These are phyloP conservation scores for Batrachochytrium dendrobatidis DNA, from an alignment of 371 early-diverging fungal species.

Conservation along the genomic window DNA sequence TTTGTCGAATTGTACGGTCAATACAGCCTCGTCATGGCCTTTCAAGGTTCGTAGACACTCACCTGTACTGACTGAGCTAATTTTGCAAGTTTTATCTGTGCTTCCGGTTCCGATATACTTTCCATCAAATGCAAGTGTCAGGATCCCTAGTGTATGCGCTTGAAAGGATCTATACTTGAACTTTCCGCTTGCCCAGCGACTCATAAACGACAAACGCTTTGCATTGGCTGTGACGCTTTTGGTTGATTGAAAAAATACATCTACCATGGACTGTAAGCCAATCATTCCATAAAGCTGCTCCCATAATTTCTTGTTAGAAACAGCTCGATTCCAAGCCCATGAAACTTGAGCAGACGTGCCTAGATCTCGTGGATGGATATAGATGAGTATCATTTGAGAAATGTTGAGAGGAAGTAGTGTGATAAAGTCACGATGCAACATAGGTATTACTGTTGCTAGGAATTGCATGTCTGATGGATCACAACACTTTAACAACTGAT, in stretches of 20 bases:
- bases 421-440: constrained; percentile 25
- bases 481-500: constrained; percentile 19
- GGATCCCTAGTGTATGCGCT: constrained; percentile 12
- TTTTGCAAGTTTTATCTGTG: constrained; percentile 33
- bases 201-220: constrained; percentile 9
- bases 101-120: constrained; percentile 39
- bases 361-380: constrained; percentile 20
- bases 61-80: constrained; percentile 32
- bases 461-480: constrained; percentile 23
- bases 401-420: constrained; percentile 6
- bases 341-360: constrained; percentile 43
- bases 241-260: constrained; percentile 13
- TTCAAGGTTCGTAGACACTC: constrained; percentile 19
- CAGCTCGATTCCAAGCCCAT: constrained; percentile 44
- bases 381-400: constrained; percentile 12
- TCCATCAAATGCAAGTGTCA: constrained; percentile 41
- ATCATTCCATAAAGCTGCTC: constrained; percentile 38
- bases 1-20: constrained; percentile 75
- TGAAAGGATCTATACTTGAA: constrained; percentile 9
- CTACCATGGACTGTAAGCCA: constrained; percentile 35
- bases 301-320: constrained; percentile 55
- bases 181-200: constrained; percentile 16
- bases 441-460: constrained; percentile 9
- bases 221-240: constrained; percentile 11
- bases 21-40: constrained; percentile 80